These are phyloP conservation scores for Cladosporium sp. DNA, from an alignment of 2,329 filamentous ascomycete species.

Conservation along the genomic window DNA sequence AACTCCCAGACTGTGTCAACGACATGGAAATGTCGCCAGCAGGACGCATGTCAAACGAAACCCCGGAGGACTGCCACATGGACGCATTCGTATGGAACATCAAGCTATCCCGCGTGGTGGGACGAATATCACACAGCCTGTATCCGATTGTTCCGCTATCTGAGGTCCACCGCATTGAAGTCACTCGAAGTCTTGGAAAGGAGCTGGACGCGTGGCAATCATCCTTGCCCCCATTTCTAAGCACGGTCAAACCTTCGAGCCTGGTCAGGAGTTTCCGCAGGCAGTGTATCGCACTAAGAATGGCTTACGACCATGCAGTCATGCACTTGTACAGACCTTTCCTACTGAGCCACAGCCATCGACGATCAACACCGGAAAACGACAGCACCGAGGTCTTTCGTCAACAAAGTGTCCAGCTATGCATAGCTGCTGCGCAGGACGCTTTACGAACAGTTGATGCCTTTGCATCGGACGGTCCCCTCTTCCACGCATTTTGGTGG, in stretches of 20 bases:
- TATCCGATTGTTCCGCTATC: conserved; percentile 38
- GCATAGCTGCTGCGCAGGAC: conserved; percentile 19
- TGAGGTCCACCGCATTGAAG: conserved; percentile 38
- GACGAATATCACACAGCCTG: conserved; percentile 35
- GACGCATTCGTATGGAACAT: conserved; percentile 51
- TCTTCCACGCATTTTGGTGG: conserved; percentile 51
- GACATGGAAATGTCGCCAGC: conserved; percentile 57
- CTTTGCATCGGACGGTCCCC: conserved; percentile 39
- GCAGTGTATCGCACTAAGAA: conserved; percentile 35
- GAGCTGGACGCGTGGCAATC: conserved; percentile 39
- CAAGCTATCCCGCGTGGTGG: conserved; percentile 39
- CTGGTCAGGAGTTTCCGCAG: conserved; percentile 48
- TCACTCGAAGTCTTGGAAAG: conserved; percentile 42
- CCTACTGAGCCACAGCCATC: conserved; percentile 22
- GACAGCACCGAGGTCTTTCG: not conserved
- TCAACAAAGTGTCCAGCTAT: conserved; percentile 19
- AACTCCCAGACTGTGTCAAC: conserved; percentile 55
- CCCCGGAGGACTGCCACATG: conserved; percentile 44
- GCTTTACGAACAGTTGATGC: conserved; percentile 37
- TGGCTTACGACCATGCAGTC: conserved; percentile 39
- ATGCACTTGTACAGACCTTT: conserved; percentile 40
- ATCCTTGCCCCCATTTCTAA: conserved; percentile 46
- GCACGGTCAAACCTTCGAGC: conserved; percentile 44
- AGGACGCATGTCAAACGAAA: conserved; percentile 26
- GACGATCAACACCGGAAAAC: not conserved